Conservation (phyloP, 139 green algal species). For the Bryopsis sp. region DNA sequence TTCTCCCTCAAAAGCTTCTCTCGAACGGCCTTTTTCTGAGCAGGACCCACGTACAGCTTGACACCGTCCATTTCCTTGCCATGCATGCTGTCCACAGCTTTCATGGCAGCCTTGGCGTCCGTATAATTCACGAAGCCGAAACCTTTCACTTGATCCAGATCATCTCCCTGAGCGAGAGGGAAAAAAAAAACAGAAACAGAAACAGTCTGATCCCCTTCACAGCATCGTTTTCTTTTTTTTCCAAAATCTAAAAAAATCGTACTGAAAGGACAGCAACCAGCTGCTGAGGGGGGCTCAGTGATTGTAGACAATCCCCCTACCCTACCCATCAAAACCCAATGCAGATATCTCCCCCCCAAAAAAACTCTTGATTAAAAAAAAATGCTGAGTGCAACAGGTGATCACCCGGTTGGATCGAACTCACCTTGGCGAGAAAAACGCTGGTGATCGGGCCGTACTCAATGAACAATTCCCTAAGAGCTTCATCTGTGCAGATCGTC, state of each 20-base stretch:
- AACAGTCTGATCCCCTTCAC: not conserved
- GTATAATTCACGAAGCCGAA: constrained; percentile 94
- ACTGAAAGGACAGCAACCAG: not conserved
- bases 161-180: not conserved
- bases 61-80: constrained; percentile 61
- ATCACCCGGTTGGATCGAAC: not conserved
- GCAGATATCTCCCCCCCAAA: no score
- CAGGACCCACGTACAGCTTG: constrained; percentile 44
- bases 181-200: not conserved
- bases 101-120: constrained; percentile 48
- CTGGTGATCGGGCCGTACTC: constrained; percentile 11
- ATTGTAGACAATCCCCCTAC: no score
- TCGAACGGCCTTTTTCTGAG: constrained; percentile 89
- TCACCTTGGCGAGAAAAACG: constrained; percentile 5
- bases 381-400: not conserved
- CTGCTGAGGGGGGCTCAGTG: not conserved
- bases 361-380: no score
- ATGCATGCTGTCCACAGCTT: constrained; percentile 66
- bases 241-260: no score
- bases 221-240: no score
- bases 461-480: constrained; percentile 1
- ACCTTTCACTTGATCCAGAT: constrained; percentile 46
- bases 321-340: no score
- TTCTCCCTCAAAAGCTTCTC: constrained; percentile 25
- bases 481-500: constrained; percentile 45